Evolutionary conservation across 371 early-diverging fungal genomes (phyloP).

Genomic region (Dinochytrium kinnereticum): DNA sequence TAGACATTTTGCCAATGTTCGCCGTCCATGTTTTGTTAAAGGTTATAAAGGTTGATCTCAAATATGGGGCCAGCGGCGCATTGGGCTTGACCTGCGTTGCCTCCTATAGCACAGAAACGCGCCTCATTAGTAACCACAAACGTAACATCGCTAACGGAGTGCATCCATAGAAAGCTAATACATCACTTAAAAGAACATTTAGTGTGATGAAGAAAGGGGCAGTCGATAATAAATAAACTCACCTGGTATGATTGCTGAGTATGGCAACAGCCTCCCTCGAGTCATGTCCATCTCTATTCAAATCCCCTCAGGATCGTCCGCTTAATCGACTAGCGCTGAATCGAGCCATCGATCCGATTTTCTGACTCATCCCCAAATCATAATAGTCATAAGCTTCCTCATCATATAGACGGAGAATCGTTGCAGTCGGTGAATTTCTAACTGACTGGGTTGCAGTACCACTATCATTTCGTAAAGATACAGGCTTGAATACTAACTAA

Average conservation of each 20-base stretch:
- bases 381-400: slow-evolving; percentile 33
- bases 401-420: slow-evolving; percentile 44
- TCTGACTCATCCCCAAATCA: slow-evolving; percentile 47
- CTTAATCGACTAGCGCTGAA: slow-evolving; percentile 25
- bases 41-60: slow-evolving; percentile 42
- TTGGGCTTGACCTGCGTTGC: slow-evolving; percentile 40
- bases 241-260: slow-evolving; percentile 41
- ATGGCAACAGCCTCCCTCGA: slow-evolving; percentile 38
- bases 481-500: slow-evolving; percentile 4
- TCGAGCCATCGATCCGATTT: slow-evolving; percentile 9
- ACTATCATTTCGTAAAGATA: neutral
- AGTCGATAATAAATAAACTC: neutral
- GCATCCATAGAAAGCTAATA: no score
- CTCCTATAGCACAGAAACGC: slow-evolving; percentile 43
- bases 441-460: no score
- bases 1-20: slow-evolving; percentile 21
- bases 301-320: slow-evolving; percentile 22
- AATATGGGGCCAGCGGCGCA: slow-evolving; percentile 36
- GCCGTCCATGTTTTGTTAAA: slow-evolving; percentile 41
- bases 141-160: no score
- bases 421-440: slow-evolving; percentile 41
- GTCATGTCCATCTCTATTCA: slow-evolving; percentile 31
- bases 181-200: no score
- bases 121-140: slow-evolving; percentile 41
- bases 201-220: no score